Percentiles rank a stretch among this genome's conserved stretches.
These are phyloP conservation scores for Gossypium bickii DNA, from an alignment of 345 rosid species.

Conservation along the genomic window DNA sequence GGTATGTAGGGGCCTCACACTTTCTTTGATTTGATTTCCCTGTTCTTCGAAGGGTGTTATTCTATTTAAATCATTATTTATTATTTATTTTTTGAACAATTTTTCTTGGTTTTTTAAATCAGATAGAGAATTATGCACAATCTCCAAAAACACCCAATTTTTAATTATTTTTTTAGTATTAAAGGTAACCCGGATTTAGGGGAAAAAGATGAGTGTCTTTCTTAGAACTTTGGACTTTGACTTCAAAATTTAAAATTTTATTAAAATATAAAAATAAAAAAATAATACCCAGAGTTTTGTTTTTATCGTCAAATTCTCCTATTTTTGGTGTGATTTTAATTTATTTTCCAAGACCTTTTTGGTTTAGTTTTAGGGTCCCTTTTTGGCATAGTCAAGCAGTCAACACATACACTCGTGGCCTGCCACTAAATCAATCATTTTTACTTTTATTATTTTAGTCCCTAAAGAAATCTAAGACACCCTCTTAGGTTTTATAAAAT, in stretches of 20 bases:
- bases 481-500: background rate
- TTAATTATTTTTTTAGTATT: conserved; percentile 19
- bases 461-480: background rate
- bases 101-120: conserved; percentile 2
- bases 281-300: background rate
- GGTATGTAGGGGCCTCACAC: conserved; percentile 15
- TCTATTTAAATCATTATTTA: background rate
- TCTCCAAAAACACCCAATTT: conserved; percentile 23
- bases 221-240: conserved; percentile 62
- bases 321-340: background rate
- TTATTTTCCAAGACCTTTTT: background rate
- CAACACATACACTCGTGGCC: conserved; percentile 38
- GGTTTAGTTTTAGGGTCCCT: background rate
- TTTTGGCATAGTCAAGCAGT: conserved; percentile 29
- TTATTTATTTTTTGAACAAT: too few species aligned
- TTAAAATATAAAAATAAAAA: background rate
- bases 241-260: conserved; percentile 18
- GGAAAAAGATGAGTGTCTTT: conserved; percentile 37
- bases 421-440: conserved; percentile 13
- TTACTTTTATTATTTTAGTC: background rate
- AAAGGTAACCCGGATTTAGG: conserved; percentile 55
- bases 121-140: conserved; percentile 35
- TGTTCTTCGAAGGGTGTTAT: background rate
- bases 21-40: background rate
- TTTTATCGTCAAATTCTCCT: conserved; percentile 4